Conservation (phyloP, 257 asterid species). For the Capsicum chinense region DNA sequence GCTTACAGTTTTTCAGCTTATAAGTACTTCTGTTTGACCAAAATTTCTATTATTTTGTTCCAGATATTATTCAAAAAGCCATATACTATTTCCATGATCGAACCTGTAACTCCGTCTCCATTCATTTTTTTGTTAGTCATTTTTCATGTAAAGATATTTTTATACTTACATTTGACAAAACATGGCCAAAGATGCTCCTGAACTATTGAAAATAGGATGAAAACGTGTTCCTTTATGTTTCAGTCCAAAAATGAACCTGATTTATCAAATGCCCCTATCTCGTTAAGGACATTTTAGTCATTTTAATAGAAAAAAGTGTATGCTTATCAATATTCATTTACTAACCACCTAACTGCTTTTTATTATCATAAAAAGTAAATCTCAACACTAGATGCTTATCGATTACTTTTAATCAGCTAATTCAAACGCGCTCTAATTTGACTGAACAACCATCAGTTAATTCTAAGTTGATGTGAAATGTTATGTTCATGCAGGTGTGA, state of each 20-base stretch:
- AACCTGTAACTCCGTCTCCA: background rate
- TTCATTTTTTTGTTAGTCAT: background rate
- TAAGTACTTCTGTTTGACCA: background rate
- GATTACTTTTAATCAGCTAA: background rate
- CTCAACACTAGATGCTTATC: background rate
- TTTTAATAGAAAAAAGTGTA: background rate
- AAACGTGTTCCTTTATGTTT: no score
- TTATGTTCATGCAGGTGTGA: slow-evolving; percentile 56
- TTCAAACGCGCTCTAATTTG: background rate
- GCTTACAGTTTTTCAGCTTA: background rate
- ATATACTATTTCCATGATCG: background rate
- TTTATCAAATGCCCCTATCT: no score
- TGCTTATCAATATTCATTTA: background rate
- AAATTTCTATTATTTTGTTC: background rate
- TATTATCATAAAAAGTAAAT: background rate
- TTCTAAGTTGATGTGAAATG: background rate
- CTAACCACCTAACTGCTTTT: background rate
- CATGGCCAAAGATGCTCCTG: no score
- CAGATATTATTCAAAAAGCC: background rate
- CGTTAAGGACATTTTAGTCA: background rate
- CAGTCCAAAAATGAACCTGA: no score
- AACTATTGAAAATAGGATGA: no score
- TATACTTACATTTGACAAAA: background rate
- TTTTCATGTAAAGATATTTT: background rate
- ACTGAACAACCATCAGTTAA: no score